Conservation (phyloP, 768 basidiomycete genomes). For the Macrolepiota fuliginosa region DNA sequence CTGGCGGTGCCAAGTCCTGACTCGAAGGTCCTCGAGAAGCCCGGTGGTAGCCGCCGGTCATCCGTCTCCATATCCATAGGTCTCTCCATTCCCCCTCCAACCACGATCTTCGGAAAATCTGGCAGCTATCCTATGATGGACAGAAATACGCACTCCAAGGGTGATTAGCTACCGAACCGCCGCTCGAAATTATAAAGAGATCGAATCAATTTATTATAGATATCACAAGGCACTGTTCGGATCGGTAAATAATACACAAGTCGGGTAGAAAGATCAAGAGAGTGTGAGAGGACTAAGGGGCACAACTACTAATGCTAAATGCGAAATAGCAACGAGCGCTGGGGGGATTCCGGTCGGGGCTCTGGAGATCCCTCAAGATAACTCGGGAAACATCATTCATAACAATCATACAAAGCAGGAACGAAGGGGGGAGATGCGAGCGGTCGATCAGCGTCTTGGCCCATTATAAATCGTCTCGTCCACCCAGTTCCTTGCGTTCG, state of each 20-base stretch:
- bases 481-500: slow-evolving; percentile 34
- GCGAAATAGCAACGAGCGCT: background rate
- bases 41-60: too few species aligned
- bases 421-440: background rate
- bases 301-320: background rate
- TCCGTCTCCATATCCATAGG: too few species aligned
- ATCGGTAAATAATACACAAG: background rate
- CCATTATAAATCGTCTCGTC: slow-evolving; percentile 45
- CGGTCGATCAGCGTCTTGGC: slow-evolving; percentile 10
- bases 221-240: background rate
- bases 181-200: background rate
- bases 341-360: too few species aligned
- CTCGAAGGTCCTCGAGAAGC: too few species aligned
- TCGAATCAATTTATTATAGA: background rate
- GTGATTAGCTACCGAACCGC: too few species aligned
- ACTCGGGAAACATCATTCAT: background rate
- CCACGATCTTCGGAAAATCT: too few species aligned
- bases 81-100: too few species aligned
- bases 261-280: background rate
- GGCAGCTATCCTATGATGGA: too few species aligned
- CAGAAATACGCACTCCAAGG: too few species aligned
- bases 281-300: background rate
- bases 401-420: background rate
- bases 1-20: too few species aligned
- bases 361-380: too few species aligned